Conservation (phyloP, 495 filamentous ascomycete genomes). For the Cercophora newfieldiana region DNA sequence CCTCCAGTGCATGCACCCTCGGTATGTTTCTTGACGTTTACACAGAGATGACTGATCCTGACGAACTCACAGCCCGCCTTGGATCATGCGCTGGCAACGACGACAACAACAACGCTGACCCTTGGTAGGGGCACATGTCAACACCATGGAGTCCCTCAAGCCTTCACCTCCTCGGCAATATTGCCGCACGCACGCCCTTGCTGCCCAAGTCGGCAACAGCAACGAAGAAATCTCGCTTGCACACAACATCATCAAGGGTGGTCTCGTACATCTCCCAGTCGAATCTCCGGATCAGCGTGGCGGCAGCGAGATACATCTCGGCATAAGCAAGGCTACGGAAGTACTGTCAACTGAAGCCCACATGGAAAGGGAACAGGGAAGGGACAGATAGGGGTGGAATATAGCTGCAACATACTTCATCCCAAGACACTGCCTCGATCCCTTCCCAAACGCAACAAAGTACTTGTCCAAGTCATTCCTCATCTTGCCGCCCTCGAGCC, state of each 20-base stretch:
- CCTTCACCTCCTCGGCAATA: neutral
- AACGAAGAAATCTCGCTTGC: slow-evolving; percentile 23
- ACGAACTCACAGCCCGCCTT: neutral
- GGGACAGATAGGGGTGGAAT: neutral
- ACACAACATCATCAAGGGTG: slow-evolving; percentile 19
- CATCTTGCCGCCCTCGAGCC: slow-evolving; percentile 40
- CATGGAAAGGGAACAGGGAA: neutral
- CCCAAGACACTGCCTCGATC: slow-evolving; percentile 50
- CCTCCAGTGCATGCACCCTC: neutral
- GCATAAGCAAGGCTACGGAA: slow-evolving; percentile 29
- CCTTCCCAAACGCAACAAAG: slow-evolving; percentile 50
- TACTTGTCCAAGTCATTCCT: slow-evolving; percentile 45
- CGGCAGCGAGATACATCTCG: slow-evolving; percentile 19
- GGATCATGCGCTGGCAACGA: neutral
- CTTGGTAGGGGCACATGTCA: too few species aligned
- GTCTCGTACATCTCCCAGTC: slow-evolving; percentile 27
- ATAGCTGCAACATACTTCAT: slow-evolving; percentile 38
- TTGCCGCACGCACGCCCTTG: slow-evolving; percentile 21
- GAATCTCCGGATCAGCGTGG: slow-evolving; percentile 16
- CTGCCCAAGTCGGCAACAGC: slow-evolving; percentile 18
- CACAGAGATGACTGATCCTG: neutral
- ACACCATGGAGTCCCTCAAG: neutral
- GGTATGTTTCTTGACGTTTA: neutral
- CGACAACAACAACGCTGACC: neutral
- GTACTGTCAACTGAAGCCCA: neutral